Conservation (phyloP, 2,329 filamentous ascomycete species). For the Stromatinia cepivora region DNA sequence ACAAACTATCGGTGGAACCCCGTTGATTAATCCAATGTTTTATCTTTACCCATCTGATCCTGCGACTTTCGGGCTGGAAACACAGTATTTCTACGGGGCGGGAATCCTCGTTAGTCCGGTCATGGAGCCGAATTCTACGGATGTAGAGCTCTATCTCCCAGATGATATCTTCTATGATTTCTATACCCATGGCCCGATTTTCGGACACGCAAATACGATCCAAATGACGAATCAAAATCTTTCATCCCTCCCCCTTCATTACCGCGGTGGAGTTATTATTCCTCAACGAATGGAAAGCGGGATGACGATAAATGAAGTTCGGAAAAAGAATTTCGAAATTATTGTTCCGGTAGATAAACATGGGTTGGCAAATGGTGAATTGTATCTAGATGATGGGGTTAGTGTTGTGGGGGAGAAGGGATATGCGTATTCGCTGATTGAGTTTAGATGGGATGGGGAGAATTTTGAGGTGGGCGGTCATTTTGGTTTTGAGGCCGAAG, state of each 20-base stretch:
- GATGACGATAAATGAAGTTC: slow-evolving; percentile 64
- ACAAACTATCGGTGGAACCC: slow-evolving; percentile 61
- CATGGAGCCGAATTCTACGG: slow-evolving; percentile 47
- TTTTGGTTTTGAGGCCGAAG: slow-evolving; percentile 53
- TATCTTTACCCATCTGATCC: slow-evolving; percentile 63
- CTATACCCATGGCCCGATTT: slow-evolving; percentile 50
- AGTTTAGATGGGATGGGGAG: slow-evolving; percentile 58
- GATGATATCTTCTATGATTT: slow-evolving; percentile 52
- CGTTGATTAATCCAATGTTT: slow-evolving; percentile 69
- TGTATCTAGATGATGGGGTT: slow-evolving; percentile 80
- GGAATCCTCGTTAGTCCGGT: slow-evolving; percentile 53
- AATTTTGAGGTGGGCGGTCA: slow-evolving; percentile 45
- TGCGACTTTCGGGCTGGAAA: slow-evolving; percentile 49
- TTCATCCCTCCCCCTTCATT: slow-evolving; percentile 64
- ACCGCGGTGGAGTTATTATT: slow-evolving; percentile 65
- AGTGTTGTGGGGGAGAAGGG: slow-evolving; percentile 56
- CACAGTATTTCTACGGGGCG: slow-evolving; percentile 54
- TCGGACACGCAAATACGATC: slow-evolving; percentile 46
- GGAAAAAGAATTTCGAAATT: slow-evolving; percentile 68
- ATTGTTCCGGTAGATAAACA: slow-evolving; percentile 64
- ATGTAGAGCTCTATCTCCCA: slow-evolving; percentile 52
- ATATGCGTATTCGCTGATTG: slow-evolving; percentile 53
- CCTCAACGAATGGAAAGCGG: slow-evolving; percentile 56
- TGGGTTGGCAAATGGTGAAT: slow-evolving; percentile 62
- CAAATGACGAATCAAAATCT: slow-evolving; percentile 45